phyloP scores from a whole-genome alignment of 306 rosid genomes.

The Datisca glomerata region DNA sequence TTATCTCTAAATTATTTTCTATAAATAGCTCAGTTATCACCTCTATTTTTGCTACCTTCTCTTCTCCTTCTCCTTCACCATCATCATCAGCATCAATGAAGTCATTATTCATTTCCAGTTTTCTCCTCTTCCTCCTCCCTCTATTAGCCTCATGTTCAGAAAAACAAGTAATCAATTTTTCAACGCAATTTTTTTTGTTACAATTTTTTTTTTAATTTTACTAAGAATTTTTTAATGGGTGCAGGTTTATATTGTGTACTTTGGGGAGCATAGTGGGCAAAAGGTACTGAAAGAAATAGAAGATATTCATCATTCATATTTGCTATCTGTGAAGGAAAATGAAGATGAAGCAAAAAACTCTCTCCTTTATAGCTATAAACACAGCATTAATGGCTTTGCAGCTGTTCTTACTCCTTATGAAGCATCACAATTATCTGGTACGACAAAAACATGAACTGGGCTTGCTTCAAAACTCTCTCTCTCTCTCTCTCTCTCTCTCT shows the following conservation, averaged over 20 bases:
- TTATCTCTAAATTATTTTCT: too few relatives aligned
- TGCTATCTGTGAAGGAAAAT: slow-evolving; percentile 46
- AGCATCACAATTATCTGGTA: slow-evolving; percentile 64
- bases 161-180: too few relatives aligned
- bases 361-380: slow-evolving; percentile 75
- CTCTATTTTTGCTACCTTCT: too few relatives aligned
- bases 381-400: slow-evolving; percentile 80
- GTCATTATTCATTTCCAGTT: too few relatives aligned
- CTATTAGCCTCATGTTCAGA: too few relatives aligned
- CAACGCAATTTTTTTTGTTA: too few relatives aligned
- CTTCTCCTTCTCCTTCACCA: too few relatives aligned
- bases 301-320: slow-evolving; percentile 44
- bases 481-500: slow-evolving; percentile 1
- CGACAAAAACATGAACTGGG: neutral
- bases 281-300: slow-evolving; percentile 36
- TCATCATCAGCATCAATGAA: too few relatives aligned
- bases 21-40: too few relatives aligned
- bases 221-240: too few relatives aligned
- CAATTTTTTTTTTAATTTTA: too few relatives aligned
- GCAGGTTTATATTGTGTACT: slow-evolving; percentile 61
- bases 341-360: slow-evolving; percentile 53
- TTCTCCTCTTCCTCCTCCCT: too few relatives aligned
- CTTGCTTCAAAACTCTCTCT: neutral
- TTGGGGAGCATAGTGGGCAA: slow-evolving; percentile 37
- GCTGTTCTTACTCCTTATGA: slow-evolving; percentile 60